phyloP scores from a whole-genome alignment of 169 alveolate species.

The Babesia ovata region DNA sequence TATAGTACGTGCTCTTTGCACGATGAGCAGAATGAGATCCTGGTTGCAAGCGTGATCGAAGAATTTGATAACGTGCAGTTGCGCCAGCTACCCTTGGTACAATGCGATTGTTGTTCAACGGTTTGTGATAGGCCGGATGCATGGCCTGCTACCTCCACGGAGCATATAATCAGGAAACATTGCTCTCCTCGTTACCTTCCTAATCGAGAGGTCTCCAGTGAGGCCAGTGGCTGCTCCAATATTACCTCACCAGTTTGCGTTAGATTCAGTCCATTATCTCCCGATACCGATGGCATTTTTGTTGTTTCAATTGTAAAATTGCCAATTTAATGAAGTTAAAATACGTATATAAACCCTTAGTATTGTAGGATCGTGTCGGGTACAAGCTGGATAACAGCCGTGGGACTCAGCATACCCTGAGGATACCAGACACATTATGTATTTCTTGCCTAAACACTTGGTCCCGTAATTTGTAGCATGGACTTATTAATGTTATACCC shows the following conservation, averaged over 20 bases:
- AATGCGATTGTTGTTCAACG: conserved; percentile 53
- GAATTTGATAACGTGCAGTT: conserved; percentile 68
- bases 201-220: background rate
- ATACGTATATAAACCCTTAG: background rate
- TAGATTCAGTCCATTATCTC: conserved; percentile 47
- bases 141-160: conserved; percentile 60
- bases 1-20: conserved; percentile 96
- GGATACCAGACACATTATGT: no score
- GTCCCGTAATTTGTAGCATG: no score
- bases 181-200: conserved; percentile 16
- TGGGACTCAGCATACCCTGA: no score
- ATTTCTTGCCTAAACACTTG: no score
- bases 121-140: conserved; percentile 8
- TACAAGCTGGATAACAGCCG: no score
- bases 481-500: no score
- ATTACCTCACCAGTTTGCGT: conserved; percentile 49
- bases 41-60: conserved; percentile 91
- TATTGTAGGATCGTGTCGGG: no score
- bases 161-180: background rate
- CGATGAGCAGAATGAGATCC: conserved; percentile 95
- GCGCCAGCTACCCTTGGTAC: conserved; percentile 46
- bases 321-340: background rate
- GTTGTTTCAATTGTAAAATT: conserved; percentile 30
- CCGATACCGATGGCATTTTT: conserved; percentile 62
- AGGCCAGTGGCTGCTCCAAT: conserved; percentile 17